A percentile compares a stretch with the other conserved stretches of the same genome.
These are phyloP conservation scores for Dothistroma septosporum DNA, from an alignment of 2,329 filamentous ascomycete species.

Conservation along the genomic window DNA sequence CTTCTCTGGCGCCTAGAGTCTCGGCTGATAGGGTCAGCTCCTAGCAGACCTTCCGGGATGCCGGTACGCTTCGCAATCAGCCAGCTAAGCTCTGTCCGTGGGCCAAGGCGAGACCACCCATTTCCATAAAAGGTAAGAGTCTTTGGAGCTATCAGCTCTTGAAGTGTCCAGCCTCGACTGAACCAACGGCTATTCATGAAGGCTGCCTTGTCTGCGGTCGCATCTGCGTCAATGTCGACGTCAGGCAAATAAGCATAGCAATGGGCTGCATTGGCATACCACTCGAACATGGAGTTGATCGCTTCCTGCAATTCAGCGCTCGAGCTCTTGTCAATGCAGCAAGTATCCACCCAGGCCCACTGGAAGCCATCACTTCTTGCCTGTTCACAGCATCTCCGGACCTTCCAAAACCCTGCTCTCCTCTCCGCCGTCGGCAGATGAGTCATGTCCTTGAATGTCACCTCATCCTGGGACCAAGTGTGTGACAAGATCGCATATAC, in stretches of 20 bases:
- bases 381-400: slow-evolving; percentile 9
- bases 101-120: slow-evolving; percentile 1
- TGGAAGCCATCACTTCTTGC: slow-evolving; percentile 11
- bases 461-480: slow-evolving; percentile 12
- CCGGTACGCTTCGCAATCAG: slow-evolving; percentile 1
- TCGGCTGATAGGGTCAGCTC: background rate
- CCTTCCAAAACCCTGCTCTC: slow-evolving; percentile 14
- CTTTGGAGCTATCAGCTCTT: slow-evolving; percentile 23
- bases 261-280: slow-evolving; percentile 13
- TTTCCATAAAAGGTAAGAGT: slow-evolving; percentile 14
- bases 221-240: background rate
- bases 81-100: background rate
- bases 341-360: slow-evolving; percentile 23
- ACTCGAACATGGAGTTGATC: slow-evolving; percentile 21
- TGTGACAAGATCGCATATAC: slow-evolving; percentile 16
- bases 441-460: slow-evolving; percentile 9
- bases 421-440: background rate
- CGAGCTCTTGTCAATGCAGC: slow-evolving; percentile 22
- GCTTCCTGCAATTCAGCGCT: slow-evolving; percentile 19
- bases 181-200: slow-evolving; percentile 14
- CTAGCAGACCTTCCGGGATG: background rate
- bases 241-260: slow-evolving; percentile 18
- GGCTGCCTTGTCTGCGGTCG: background rate
- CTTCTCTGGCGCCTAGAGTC: background rate
- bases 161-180: slow-evolving; percentile 22